Evolutionary conservation across 352 stramenopile genomes (phyloP), one percentile per base, ranked within the genome.

Genomic region (Saprolegnia diclina): DNA sequence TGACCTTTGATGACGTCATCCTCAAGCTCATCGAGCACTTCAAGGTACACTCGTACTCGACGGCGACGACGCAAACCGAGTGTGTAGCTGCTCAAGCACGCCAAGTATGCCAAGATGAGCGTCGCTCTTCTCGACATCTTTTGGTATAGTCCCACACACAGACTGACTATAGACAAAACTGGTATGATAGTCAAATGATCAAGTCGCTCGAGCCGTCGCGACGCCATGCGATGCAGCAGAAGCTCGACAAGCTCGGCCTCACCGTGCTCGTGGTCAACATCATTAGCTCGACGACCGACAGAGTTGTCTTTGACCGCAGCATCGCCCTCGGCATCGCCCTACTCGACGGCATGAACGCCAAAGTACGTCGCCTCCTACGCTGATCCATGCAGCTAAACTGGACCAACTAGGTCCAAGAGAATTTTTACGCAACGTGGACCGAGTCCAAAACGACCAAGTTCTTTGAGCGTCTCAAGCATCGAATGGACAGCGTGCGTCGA

Each of bases 301-400:
- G 87, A n/a, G 65, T 74, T 5, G 56, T 91, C 13, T 88, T 91
- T 71, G 71, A 76, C 14, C 82, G 75, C 26, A 80, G 81, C 71
- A 78, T 91, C 48, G 72, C 85, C 42, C 76, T 91, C 29, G 83
- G 83, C 10, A 81, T 91, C 13, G 80, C 83, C 16, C 64, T 91
- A 5, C 63, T 91, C 18, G 80, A 90, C 67, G 83, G 81, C 4
- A 90, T 91, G 81, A 91, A 91, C 55, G 80, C 83, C 0, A 78
- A 89, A 65, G 52, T 59, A 4, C 19, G 42, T 7, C 38, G 11
- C 13, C 9, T 59, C 24, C 5, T 29, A 54, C 24, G 35, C 24
- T 59, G 4, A 59, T 16, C 3, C 13, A 24, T 48, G 3, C 3
- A 2, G 16, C 4, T 24, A 59, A 16, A 16, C 16, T 59, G 35